These are phyloP conservation scores for Ganoderma meredithae DNA, from an alignment of 1,284 basidiomycete genomes.

Conservation along the genomic window DNA sequence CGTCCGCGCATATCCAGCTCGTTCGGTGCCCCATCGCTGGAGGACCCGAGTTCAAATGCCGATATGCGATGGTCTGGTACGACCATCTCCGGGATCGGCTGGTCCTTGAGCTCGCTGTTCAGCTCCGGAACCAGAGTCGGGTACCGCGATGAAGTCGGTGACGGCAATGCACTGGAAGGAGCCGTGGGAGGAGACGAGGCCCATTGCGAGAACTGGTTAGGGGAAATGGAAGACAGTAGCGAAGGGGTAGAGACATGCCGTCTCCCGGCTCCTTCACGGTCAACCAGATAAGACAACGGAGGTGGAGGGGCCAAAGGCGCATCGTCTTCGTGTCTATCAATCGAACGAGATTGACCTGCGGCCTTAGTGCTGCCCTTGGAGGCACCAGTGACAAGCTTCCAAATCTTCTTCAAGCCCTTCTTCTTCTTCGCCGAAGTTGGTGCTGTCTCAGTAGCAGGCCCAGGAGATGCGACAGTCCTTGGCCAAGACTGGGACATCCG, in stretches of 20 bases:
- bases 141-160: conserved; percentile 73
- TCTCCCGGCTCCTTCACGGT: conserved; percentile 57
- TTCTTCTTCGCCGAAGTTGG: conserved; percentile 69
- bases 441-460: conserved; percentile 41
- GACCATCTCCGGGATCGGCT: conserved; percentile 31
- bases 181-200: conserved; percentile 76
- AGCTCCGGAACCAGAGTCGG: conserved; percentile 59
- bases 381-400: conserved; percentile 77
- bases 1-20: conserved; percentile 40
- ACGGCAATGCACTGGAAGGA: conserved; percentile 75
- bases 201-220: conserved; percentile 58
- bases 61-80: conserved; percentile 36
- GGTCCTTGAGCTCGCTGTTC: conserved; percentile 50
- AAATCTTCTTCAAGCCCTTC: conserved; percentile 84
- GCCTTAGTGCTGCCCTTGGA: conserved; percentile 48
- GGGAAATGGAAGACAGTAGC: conserved; percentile 63
- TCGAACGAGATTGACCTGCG: conserved; percentile 47
- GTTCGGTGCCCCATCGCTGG: conserved; percentile 22
- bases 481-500: conserved; percentile 66
- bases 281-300: conserved; percentile 83
- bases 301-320: conserved; percentile 84
- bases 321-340: conserved; percentile 66
- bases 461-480: conserved; percentile 38
- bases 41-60: conserved; percentile 31
- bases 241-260: conserved; percentile 76